Evolutionary conservation across 352 stramenopile species (phyloP), one percentile per base, ranked within the genome.

Genomic region (Phytophthora multivora): DNA sequence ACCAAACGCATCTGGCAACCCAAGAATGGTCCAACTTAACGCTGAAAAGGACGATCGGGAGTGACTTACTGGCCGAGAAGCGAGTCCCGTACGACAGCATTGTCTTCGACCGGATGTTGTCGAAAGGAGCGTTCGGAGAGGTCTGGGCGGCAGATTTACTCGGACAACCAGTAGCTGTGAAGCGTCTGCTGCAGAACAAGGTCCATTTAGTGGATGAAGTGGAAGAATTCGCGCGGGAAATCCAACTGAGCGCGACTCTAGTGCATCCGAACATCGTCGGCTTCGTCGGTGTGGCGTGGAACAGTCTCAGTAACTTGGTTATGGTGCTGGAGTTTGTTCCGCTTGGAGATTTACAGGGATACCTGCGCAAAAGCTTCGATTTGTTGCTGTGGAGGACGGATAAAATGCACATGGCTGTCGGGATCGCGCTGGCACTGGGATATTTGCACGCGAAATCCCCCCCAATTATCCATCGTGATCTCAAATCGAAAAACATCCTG

Each of bases 401-500:
- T 49, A 79, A 79, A 48, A 52, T 75, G 21, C 51, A 60, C 12
- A 46, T 80, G 5, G 68, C 71, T 1, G 28, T 69, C 0, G 71
- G 69, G 23, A 49, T 81, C 13, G 69, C 65, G 3, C 41, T 47
- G 1, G 75, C 69, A 7, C 55, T 83, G 9, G 47, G 69, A 45
- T 79, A 70, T 51, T 57, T 66, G 16, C 68, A 69, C 60, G 25
- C n/a, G 4, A 62, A 42, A 16, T 25, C 61, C 8, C 56, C 65
- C 3, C 43, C 58, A 21, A 39, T 75, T 21, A 69, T 69, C 19
- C 49, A 75, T 55, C 66, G 74, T 26, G 50, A 73, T 46, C 18
- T 75, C 41, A 64, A 81, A 33, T 72, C 71, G 0, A 71, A 69
- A 12, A 86, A 80, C 43, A 75, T 86, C 7, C 68, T 95, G 28